Percentiles rank a stretch among this genome's conserved stretches.
Conservation (phyloP, 495 filamentous ascomycete genomes). For the Podospora anserina region DNA sequence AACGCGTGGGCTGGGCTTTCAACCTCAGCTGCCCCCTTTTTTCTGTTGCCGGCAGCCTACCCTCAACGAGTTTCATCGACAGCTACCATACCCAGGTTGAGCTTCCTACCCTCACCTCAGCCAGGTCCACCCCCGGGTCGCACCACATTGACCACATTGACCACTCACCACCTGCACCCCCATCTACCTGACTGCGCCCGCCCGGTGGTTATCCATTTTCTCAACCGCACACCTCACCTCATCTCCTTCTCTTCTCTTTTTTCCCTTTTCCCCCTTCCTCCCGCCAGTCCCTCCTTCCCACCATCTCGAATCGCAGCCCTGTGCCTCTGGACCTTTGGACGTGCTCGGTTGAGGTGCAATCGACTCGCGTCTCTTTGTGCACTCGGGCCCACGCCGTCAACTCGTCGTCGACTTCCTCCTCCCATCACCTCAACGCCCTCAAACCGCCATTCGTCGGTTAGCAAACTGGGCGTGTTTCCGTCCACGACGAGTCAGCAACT, state of each 20-base stretch:
- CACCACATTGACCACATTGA: slow-evolving; percentile 10
- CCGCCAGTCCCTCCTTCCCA: slow-evolving; percentile 28
- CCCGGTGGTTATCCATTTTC: slow-evolving; percentile 4
- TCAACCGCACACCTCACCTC: slow-evolving; percentile 12
- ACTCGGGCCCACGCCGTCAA: slow-evolving; percentile 9
- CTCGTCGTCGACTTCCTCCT: neutral
- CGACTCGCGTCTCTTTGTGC: slow-evolving; percentile 25
- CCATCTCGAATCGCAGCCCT: slow-evolving; percentile 17
- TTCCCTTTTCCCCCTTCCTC: slow-evolving; percentile 19
- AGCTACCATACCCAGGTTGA: slow-evolving; percentile 11
- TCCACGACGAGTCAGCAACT: neutral
- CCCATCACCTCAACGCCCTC: neutral
- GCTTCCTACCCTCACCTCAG: neutral
- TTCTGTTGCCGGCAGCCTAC: slow-evolving; percentile 9
- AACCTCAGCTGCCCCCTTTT: slow-evolving; percentile 21
- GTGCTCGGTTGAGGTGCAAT: slow-evolving; percentile 23
- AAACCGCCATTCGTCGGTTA: slow-evolving; percentile 14
- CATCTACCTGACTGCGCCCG: slow-evolving; percentile 8
- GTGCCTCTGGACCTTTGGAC: slow-evolving; percentile 31
- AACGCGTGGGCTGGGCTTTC: slow-evolving; percentile 15
- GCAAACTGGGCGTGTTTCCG: neutral
- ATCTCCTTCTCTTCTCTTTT: slow-evolving; percentile 22
- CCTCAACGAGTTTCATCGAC: slow-evolving; percentile 24
- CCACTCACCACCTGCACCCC: neutral
- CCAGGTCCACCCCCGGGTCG: slow-evolving; percentile 20